Evolutionary conservation across 768 basidiomycete species (phyloP), one percentile per base, ranked within the genome.

Genomic region (Phlegmacium glaucopus): DNA sequence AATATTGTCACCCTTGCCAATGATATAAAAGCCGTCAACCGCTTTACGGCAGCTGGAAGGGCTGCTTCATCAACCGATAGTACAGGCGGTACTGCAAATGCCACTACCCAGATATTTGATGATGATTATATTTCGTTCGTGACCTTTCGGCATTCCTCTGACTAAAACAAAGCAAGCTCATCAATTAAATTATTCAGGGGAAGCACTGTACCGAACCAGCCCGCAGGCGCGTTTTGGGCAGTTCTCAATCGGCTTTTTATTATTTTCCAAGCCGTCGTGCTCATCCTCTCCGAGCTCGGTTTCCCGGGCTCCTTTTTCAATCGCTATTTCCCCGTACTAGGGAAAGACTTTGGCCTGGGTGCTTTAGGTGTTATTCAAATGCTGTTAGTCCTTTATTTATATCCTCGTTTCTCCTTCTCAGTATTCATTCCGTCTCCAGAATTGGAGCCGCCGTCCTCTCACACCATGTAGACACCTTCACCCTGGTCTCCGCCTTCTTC

Each of bases 221-320:
- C 89, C 26, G 93, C 89, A 15, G 93, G 93, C 22, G 79, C 81
- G 8, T 95, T 96, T 69, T 96, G 92, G 89, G 88, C 90, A 4
- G 83, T 95, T 51, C 71, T 94, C 52, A 90, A 91, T 66, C 77
- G 90, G 50, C 76, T 95, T 47, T 79, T 95, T 64, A 90, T 95
- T 64, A 80, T 93, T 51, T 83, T 88, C 65, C 88, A 94, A 71
- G 79, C 85, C 50, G 64, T 93, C 58, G 73, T 91, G 27, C 82
- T 95, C 59, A 66, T 93, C 51, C 66, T 93, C 48, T 87, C 92
- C 47, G 94, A 96, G 67, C 52, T 93, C 49, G 83, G 87, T 52
- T 88, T 90, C 79, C 90, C 90, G 9, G 66, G 77, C 7, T 61
- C 71, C 26, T 88, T 92, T 74, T 95, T 95, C 68, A 75, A 82